A percentile compares a stretch with the other conserved stretches of the same genome.
Conservation (phyloP, 176 grass and related monocot species). For the Aegilops tauschii region DNA sequence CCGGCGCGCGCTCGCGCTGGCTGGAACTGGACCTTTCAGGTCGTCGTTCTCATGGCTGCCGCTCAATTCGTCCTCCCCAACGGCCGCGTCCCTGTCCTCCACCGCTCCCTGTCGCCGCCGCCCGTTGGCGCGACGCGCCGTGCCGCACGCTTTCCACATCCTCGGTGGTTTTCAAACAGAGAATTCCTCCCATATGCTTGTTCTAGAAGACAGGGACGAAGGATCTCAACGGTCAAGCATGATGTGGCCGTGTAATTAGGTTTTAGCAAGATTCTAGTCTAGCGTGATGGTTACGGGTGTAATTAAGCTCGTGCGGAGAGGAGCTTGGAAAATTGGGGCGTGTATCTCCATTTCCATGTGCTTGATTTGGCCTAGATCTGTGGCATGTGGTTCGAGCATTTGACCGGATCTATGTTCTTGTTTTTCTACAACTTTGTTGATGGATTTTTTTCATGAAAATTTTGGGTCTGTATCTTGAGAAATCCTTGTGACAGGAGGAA, state of each 20-base stretch:
- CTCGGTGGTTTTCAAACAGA: neutral
- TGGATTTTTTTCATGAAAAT: neutral
- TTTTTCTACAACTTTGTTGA: neutral
- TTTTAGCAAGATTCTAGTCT: neutral
- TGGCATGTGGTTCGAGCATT: neutral
- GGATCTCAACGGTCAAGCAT: neutral
- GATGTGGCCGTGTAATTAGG: neutral
- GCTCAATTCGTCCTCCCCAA: neutral
- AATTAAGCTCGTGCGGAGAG: neutral
- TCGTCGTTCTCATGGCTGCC: slow-evolving; percentile 30
- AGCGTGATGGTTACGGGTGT: neutral
- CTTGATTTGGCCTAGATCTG: neutral
- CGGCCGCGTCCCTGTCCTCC: slow-evolving; percentile 17
- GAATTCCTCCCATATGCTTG: neutral
- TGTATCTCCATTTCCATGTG: neutral
- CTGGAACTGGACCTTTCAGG: slow-evolving; percentile 26
- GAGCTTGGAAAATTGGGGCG: neutral
- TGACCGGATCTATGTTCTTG: neutral
- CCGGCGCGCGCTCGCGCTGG: neutral
- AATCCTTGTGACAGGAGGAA: neutral
- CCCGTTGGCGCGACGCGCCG: neutral
- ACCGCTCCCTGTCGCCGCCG: slow-evolving; percentile 2
- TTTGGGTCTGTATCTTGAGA: neutral
- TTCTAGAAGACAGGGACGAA: slow-evolving; percentile 34
- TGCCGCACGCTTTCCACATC: slow-evolving; percentile 19